Percentiles rank a stretch among this genome's conserved stretches.
Evolutionary conservation across 306 rosid species (phyloP).

Genomic region (Oemleria cerasiformis): DNA sequence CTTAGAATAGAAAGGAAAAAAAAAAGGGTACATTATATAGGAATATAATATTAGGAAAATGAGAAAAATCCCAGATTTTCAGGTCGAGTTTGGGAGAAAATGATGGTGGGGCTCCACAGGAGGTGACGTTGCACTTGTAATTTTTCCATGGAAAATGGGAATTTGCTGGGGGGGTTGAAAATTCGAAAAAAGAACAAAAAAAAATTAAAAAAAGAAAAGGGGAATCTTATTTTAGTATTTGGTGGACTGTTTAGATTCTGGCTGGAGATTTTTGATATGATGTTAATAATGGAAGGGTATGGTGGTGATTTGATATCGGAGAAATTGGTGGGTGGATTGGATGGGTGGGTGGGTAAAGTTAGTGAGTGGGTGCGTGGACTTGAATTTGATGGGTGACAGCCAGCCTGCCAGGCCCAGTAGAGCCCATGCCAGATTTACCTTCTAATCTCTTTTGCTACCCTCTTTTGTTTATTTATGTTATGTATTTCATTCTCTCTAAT

Average conservation of each 20-base stretch:
- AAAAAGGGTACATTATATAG: background rate
- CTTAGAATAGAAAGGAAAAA: conserved; percentile 10
- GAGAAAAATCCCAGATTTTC: conserved; percentile 66
- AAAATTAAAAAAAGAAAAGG: too few species aligned
- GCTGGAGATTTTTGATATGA: conserved; percentile 57
- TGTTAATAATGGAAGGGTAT: conserved; percentile 38
- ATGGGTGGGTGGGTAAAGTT: conserved; percentile 23
- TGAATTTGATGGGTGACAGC: conserved; percentile 28
- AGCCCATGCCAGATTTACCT: background rate
- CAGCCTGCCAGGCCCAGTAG: background rate
- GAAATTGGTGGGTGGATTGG: background rate
- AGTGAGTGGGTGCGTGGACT: conserved; percentile 32
- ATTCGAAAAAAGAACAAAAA: background rate
- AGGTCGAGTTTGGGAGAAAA: conserved; percentile 47
- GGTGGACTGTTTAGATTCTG: conserved; percentile 65
- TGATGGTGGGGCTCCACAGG: conserved; percentile 14
- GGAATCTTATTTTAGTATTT: conserved; percentile 40
- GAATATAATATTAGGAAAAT: background rate
- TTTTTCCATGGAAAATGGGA: conserved; percentile 24
- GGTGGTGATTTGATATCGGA: conserved; percentile 12
- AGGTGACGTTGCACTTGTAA: conserved; percentile 23
- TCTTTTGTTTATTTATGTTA: background rate
- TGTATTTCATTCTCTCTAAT: background rate
- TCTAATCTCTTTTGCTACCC: background rate
- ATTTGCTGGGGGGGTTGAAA: conserved; percentile 28